These are phyloP conservation scores for Xylariaceae sp. DNA, from an alignment of 2,329 filamentous ascomycete genomes.

Conservation along the genomic window DNA sequence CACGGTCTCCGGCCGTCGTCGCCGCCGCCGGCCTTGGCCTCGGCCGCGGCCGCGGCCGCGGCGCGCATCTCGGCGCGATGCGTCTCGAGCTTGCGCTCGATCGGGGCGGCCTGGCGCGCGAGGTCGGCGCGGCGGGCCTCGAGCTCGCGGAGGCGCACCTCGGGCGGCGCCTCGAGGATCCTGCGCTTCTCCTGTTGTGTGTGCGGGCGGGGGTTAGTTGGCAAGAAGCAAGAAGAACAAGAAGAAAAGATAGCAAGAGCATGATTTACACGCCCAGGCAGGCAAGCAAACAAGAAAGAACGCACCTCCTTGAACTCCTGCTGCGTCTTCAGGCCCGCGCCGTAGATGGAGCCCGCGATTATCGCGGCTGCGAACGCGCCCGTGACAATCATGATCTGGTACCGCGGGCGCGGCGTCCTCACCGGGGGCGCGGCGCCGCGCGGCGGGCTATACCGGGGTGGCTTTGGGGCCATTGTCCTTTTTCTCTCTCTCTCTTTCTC, in stretches of 20 bases:
- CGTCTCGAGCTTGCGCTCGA: constrained; percentile 35
- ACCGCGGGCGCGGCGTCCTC: too few relatives aligned
- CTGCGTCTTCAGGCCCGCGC: constrained; percentile 41
- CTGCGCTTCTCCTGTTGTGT: constrained; percentile 22
- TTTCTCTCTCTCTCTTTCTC: too few relatives aligned
- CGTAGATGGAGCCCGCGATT: constrained; percentile 39
- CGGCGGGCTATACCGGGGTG: too few relatives aligned
- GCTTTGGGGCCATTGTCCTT: too few relatives aligned
- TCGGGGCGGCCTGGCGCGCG: constrained; percentile 28
- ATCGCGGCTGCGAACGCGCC: constrained; percentile 38
- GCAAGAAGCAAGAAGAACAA: background rate
- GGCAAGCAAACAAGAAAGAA: background rate
- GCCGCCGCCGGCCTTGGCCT: too few relatives aligned
- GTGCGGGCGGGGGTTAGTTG: background rate
- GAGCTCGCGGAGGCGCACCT: constrained; percentile 38
- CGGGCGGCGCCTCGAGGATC: constrained; percentile 31
- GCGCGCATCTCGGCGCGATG: too few relatives aligned
- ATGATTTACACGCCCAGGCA: background rate
- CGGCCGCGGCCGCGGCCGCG: too few relatives aligned
- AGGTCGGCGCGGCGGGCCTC: constrained; percentile 34
- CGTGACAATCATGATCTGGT: constrained; percentile 28
- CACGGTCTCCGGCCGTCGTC: too few relatives aligned
- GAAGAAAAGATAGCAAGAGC: background rate
- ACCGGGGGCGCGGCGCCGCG: too few relatives aligned
- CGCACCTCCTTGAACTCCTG: constrained; percentile 37